Conservation (phyloP, 345 rosid genomes). For the Arabidopsis suecica region DNA sequence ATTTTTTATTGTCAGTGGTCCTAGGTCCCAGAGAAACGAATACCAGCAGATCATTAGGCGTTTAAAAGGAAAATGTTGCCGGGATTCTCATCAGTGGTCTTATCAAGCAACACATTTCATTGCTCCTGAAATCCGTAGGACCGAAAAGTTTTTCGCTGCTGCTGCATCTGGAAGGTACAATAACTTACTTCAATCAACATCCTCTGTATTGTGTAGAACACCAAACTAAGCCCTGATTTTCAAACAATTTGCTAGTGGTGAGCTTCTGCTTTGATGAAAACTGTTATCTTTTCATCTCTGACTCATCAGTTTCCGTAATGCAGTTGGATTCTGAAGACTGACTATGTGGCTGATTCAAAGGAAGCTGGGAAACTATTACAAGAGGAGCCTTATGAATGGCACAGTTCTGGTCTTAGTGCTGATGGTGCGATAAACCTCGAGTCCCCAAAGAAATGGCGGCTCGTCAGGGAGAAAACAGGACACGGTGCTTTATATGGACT, state of each 20-base stretch:
- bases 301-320: constrained; percentile 35
- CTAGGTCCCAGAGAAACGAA: constrained; percentile 69
- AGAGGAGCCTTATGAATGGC: constrained; percentile 91
- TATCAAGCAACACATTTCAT: constrained; percentile 96
- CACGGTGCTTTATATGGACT: constrained; percentile 90
- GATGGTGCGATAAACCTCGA: constrained; percentile 85
- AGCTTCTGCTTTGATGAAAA: background rate
- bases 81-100: constrained; percentile 96
- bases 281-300: background rate
- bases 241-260: constrained; percentile 5
- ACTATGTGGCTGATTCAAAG: constrained; percentile 71
- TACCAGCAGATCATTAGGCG: constrained; percentile 68
- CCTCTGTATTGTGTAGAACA: background rate
- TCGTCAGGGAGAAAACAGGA: constrained; percentile 76
- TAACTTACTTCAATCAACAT: background rate
- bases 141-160: constrained; percentile 79
- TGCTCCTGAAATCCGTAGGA: constrained; percentile 76
- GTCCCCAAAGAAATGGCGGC: constrained; percentile 93
- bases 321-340: constrained; percentile 96
- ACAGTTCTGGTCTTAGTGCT: constrained; percentile 68
- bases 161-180: constrained; percentile 64
- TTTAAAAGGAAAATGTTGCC: constrained; percentile 77
- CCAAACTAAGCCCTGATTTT: background rate
- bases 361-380: constrained; percentile 76
- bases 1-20: constrained; percentile 76